These are phyloP conservation scores for Gillenia trifoliata DNA, from an alignment of 306 rosid species.

Conservation along the genomic window DNA sequence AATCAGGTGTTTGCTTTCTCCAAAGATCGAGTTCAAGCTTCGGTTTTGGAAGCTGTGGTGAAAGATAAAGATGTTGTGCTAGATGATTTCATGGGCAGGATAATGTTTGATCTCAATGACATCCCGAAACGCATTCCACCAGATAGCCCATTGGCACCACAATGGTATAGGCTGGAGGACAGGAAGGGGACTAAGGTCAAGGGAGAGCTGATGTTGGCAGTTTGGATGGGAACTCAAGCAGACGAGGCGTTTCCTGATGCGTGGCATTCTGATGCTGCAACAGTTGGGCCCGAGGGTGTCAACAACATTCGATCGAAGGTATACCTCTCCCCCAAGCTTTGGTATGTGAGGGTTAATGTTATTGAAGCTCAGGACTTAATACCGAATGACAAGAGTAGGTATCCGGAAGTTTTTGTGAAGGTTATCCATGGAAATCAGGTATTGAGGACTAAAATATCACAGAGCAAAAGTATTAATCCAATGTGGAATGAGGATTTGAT, in stretches of 20 bases:
- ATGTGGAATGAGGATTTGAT: slow-evolving; percentile 90
- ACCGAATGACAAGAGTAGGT: slow-evolving; percentile 59
- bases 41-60: slow-evolving; percentile 66
- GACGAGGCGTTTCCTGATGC: slow-evolving; percentile 92
- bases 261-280: slow-evolving; percentile 93
- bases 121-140: slow-evolving; percentile 81
- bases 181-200: slow-evolving; percentile 57
- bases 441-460: slow-evolving; percentile 59
- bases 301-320: slow-evolving; percentile 71
- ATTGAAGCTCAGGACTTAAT: slow-evolving; percentile 89
- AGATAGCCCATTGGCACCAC: slow-evolving; percentile 90
- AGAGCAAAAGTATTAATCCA: slow-evolving; percentile 56
- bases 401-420: slow-evolving; percentile 77
- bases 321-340: slow-evolving; percentile 80
- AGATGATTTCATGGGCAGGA: slow-evolving; percentile 73
- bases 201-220: slow-evolving; percentile 90
- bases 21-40: slow-evolving; percentile 79
- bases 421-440: slow-evolving; percentile 53
- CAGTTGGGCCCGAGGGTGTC: slow-evolving; percentile 64
- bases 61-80: slow-evolving; percentile 76
- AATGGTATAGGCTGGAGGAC: slow-evolving; percentile 76
- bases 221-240: slow-evolving; percentile 99
- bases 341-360: slow-evolving; percentile 87
- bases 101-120: slow-evolving; percentile 63
- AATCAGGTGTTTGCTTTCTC: slow-evolving; percentile 81